Percentiles rank a stretch among this genome's conserved stretches.
Evolutionary conservation across 2,329 filamentous ascomycete species (phyloP).

Genomic region (Arthroderma sp.): DNA sequence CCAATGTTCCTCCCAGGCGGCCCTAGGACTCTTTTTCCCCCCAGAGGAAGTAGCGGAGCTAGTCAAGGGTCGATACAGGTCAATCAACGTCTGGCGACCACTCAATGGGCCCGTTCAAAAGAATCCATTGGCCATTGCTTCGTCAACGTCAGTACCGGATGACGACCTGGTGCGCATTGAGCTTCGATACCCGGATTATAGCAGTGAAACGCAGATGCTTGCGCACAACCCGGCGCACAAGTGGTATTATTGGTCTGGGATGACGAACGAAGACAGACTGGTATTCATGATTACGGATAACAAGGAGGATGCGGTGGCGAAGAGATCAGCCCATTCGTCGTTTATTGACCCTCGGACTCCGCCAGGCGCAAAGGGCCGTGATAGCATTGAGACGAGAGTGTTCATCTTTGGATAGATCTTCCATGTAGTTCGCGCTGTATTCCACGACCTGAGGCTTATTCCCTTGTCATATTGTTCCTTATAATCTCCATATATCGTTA

Average conservation of each 20-base stretch:
- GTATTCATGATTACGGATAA: slow-evolving; percentile 70
- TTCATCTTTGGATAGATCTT: slow-evolving; percentile 58
- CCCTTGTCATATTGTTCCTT: too few relatives aligned
- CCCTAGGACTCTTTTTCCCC: slow-evolving; percentile 49
- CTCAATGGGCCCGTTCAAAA: slow-evolving; percentile 47
- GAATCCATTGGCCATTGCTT: slow-evolving; percentile 47
- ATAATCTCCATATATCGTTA: background rate
- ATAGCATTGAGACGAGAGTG: slow-evolving; percentile 82
- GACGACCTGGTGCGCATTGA: slow-evolving; percentile 59
- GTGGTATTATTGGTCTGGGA: slow-evolving; percentile 73
- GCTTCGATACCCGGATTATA: slow-evolving; percentile 59
- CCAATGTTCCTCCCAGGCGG: slow-evolving; percentile 52
- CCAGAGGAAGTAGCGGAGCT: slow-evolving; percentile 53
- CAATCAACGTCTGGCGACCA: slow-evolving; percentile 79
- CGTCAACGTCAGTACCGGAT: slow-evolving; percentile 43
- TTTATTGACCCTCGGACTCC: slow-evolving; percentile 66
- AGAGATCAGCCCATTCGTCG: slow-evolving; percentile 56
- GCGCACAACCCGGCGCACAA: slow-evolving; percentile 48
- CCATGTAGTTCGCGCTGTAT: background rate
- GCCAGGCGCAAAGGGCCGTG: slow-evolving; percentile 55
- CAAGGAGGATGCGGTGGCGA: slow-evolving; percentile 35
- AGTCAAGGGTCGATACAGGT: slow-evolving; percentile 58
- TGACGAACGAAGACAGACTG: slow-evolving; percentile 60
- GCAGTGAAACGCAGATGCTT: slow-evolving; percentile 63
- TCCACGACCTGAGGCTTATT: background rate